Evolutionary conservation across 345 rosid genomes (phyloP), one percentile per base, ranked within the genome.

Genomic region (Sapria himalayana): DNA sequence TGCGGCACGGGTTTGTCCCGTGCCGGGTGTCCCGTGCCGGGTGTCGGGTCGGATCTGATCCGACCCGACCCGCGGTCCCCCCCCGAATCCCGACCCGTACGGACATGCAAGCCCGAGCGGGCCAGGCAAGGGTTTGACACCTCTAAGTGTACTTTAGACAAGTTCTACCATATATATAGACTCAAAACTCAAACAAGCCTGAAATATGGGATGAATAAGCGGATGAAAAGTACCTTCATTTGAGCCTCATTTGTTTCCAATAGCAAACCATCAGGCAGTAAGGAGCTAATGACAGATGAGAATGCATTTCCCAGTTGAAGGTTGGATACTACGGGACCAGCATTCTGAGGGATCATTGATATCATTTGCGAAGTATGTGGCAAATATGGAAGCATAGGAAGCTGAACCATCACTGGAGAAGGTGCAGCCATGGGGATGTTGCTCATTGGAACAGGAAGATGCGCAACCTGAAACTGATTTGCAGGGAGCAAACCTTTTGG

Each of bases 191-290:
- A n/a, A n/a, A n/a, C n/a, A n/a, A n/a, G n/a, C n/a, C n/a, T n/a
- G n/a, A n/a, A n/a, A n/a, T n/a, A n/a, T n/a, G n/a, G n/a, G n/a
- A n/a, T n/a, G n/a, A n/a, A n/a, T n/a, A n/a, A n/a, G n/a, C n/a
- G n/a, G n/a, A n/a, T n/a, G n/a, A 45, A n/a, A 40, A n/a, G 32
- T 73, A 91, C 99, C 99, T 75, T 86, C 23, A 44, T 55, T 48
- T 77, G 38, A 29, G 73, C 35, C 56, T 74, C 74, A 20, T 69
- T 70, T 51, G 72, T 57, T 51, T 77, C 45, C 18, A 94, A 73
- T 55, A 84, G 80, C 59, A 91, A 55, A 55, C 99, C 99, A 71
- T 78, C 85, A 35, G 89, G 71, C 93, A 91, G 55, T 23, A 91
- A 92, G 42, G 92, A 66, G 54, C 51, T 66, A 53, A 91, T 64